Base-by-base conservation (phyloP, 495 filamentous ascomycete genomes). In the Aspergillus affinis region DNA sequence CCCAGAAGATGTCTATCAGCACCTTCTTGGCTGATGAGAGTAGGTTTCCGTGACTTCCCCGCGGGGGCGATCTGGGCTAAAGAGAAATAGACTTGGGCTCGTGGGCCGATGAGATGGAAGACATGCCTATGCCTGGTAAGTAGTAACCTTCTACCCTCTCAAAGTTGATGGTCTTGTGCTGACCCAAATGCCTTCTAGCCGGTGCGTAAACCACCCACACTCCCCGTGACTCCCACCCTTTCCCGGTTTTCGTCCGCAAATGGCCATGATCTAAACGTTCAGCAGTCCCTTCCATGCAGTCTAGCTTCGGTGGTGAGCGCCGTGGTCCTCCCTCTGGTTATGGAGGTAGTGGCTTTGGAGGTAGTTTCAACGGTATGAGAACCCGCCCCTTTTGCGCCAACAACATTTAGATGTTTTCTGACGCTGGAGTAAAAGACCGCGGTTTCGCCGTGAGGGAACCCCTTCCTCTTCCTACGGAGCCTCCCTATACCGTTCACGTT, bases 31-130 rank as follows among this genome's bases (percentile, higher is more conserved):
- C 81, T 60, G 90, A 97, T 69, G 83, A 90, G 73, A 86, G 93
- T 97, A 81, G 71, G 86, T 75, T 65, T 53, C 51, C 63, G 53
- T 18, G 53, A 46, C 54, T 60, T 54, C 55, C 44, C 60, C 52
- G 59, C 54, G 64, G 54, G 54, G 51, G 64, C 54, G 60, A 49
- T 62, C 63, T 61, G 68, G 67, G 74, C 79, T 82, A 72, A 82
- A 66, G 48, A 52, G 57, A 17, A 60, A 64, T 69, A 96, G 92
- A 87, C 65, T 84, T 91, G 64, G 91, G 91, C 69, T 97, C 94
- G 60, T 98, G 94, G 94, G 94, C 94, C 63, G 94, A 98, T 80
- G 94, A 98, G 70, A 95, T 98, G 82, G 94, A 98, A 72, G 90
- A 94, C 65, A 82, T 83, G 78, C 85, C 87, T 57, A 77, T 89